Percentiles rank a stretch among this genome's conserved stretches.
Evolutionary conservation across 495 filamentous ascomycete species (phyloP).

Genomic region (Daldinia grandis): DNA sequence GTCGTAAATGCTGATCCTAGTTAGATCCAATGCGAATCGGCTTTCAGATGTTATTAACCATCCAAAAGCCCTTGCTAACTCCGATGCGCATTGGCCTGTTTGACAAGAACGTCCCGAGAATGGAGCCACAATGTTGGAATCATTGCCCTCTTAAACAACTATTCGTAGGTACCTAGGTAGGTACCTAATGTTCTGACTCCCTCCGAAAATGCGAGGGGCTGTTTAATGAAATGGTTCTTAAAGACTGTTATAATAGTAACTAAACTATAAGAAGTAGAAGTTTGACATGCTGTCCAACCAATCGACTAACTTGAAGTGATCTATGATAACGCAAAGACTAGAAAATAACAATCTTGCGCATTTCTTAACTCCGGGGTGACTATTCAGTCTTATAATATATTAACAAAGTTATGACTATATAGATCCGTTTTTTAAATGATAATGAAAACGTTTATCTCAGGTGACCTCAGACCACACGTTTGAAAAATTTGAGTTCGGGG

Average conservation of each 20-base stretch:
- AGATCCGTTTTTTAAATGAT: too few species aligned
- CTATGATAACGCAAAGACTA: too few species aligned
- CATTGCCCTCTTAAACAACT: not conserved
- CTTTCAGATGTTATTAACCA: not conserved
- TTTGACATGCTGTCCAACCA: not conserved
- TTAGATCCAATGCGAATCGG: not conserved
- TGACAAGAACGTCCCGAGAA: not conserved
- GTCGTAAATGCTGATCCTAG: conserved; percentile 5
- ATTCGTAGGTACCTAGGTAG: not conserved
- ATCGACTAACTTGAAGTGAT: too few species aligned
- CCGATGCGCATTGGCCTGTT: not conserved
- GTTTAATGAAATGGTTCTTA: not conserved
- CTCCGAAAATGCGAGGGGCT: not conserved
- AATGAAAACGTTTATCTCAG: too few species aligned
- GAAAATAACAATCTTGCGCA: too few species aligned
- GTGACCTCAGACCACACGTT: too few species aligned
- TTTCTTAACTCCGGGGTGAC: too few species aligned
- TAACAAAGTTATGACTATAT: too few species aligned
- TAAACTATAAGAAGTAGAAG: not conserved
- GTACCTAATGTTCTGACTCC: not conserved
- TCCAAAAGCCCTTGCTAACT: conserved; percentile 1
- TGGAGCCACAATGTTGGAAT: not conserved
- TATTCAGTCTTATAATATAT: too few species aligned
- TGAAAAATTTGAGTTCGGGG: too few species aligned
- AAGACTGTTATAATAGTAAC: not conserved